Evolutionary conservation across 169 alveolate species (phyloP).

Genomic region (Theileria parva): DNA sequence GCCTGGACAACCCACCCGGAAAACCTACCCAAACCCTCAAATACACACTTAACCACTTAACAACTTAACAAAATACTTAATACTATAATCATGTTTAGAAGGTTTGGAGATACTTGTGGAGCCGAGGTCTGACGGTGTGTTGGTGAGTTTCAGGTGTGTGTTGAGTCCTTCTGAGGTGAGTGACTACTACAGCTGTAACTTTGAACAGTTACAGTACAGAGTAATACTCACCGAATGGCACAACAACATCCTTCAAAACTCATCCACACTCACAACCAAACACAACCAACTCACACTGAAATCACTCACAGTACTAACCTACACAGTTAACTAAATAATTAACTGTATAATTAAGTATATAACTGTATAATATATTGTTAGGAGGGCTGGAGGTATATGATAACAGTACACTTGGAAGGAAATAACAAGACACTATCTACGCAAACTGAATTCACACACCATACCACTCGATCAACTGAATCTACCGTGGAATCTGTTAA

Average conservation of each 20-base stretch:
- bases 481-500: no score
- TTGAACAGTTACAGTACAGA: conserved; percentile 24
- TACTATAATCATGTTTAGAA: no score
- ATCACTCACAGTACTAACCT: conserved; percentile 19
- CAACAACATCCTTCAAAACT: conserved; percentile 44
- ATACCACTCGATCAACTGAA: not conserved
- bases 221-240: conserved; percentile 40
- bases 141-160: not conserved
- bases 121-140: not conserved
- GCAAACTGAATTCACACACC: conserved; percentile 27
- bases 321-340: no score
- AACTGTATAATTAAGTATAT: not conserved
- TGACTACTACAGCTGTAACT: conserved; percentile 19
- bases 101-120: not conserved
- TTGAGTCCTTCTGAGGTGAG: conserved; percentile 21
- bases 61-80: no score
- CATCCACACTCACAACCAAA: conserved; percentile 48
- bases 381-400: conserved; percentile 33
- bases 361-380: not conserved
- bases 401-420: conserved; percentile 48
- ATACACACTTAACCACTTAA: no score
- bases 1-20: no score
- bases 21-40: no score
- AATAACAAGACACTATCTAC: conserved; percentile 25
- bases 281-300: conserved; percentile 20